Evolutionary conservation across 768 basidiomycete species (phyloP).

Genomic region (Leccinum incarnatum): DNA sequence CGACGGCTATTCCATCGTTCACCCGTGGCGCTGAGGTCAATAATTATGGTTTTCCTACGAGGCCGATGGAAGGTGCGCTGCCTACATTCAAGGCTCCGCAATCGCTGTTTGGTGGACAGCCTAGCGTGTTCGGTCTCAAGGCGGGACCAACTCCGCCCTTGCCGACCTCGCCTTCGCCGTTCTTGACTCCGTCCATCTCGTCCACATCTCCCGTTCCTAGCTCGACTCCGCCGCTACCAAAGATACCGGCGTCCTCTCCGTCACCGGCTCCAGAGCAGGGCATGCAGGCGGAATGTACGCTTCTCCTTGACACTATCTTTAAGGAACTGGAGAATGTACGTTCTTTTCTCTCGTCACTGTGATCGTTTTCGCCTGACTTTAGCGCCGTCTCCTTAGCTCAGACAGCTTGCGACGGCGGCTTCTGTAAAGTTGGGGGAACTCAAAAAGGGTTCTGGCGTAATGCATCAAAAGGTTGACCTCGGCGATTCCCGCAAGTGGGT

Average conservation of each 20-base stretch:
- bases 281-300: slow-evolving; percentile 63
- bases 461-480: slow-evolving; percentile 45
- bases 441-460: slow-evolving; percentile 36
- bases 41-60: slow-evolving; percentile 1
- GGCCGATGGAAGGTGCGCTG: neutral
- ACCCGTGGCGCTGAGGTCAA: neutral
- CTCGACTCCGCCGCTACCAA: slow-evolving; percentile 1
- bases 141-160: neutral
- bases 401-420: slow-evolving; percentile 37
- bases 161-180: slow-evolving; percentile 3
- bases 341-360: slow-evolving; percentile 7
- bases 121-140: slow-evolving; percentile 8
- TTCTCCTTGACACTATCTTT: slow-evolving; percentile 45
- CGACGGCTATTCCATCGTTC: slow-evolving; percentile 8
- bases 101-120: slow-evolving; percentile 11
- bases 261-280: slow-evolving; percentile 46
- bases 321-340: slow-evolving; percentile 62
- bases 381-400: slow-evolving; percentile 38
- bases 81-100: slow-evolving; percentile 2
- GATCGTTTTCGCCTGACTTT: neutral
- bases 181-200: neutral
- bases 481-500: slow-evolving; percentile 50
- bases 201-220: slow-evolving; percentile 5
- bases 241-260: neutral
- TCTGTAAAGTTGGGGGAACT: slow-evolving; percentile 36